Base-by-base conservation (phyloP, 2,329 filamentous ascomycete species). In the Trichoderma sp. region DNA sequence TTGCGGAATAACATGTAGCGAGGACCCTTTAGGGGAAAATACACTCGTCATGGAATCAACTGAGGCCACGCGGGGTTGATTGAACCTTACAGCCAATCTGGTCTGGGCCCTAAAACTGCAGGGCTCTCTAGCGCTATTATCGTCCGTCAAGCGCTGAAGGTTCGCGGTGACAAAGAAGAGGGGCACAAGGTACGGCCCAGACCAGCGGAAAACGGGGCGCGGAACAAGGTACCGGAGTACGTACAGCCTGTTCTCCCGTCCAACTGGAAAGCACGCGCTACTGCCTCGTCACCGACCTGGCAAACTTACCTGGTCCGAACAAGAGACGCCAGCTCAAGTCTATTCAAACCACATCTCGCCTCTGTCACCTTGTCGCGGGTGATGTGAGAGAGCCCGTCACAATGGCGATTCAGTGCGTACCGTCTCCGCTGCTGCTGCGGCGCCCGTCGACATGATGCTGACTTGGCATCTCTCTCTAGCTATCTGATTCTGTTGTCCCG, bases 401-500 rank as follows among this genome's bases (percentile, higher is more conserved):
- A 74, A 85, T 85, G 83, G 83, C 83, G 72, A 84, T 85, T 74
- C 83, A 84, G 83, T 85, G 80, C 75, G 82, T 58, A 57, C 47
- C 72, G 28, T 24, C 65, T 68, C 72, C 34, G 18, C 77, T 80
- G 72, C 77, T 79, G 72, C 77, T 79, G 73, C 78, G 77, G 24
- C 43, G 60, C 57, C 47, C 57, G 28, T 61, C 39, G 28, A n/a
- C 18, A 32, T 53, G 66, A 62, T 34, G 57, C 66, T 69, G 57
- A 69, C 66, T 71, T 71, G 72, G 58, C 73, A 68, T 70, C 72
- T 69, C 73, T 34, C 28, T 39, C 26, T 79, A 98, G 96, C 86
- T 99, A 99, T 83, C 87, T 99, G 78, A 98, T 99, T 83, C 90
- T 99, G 82, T 91, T 99, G 77, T 98, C 95, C 75, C 91, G 96